These are phyloP conservation scores for Parastagonospora nodorum DNA, from an alignment of 2,329 filamentous ascomycete genomes.

Conservation along the genomic window DNA sequence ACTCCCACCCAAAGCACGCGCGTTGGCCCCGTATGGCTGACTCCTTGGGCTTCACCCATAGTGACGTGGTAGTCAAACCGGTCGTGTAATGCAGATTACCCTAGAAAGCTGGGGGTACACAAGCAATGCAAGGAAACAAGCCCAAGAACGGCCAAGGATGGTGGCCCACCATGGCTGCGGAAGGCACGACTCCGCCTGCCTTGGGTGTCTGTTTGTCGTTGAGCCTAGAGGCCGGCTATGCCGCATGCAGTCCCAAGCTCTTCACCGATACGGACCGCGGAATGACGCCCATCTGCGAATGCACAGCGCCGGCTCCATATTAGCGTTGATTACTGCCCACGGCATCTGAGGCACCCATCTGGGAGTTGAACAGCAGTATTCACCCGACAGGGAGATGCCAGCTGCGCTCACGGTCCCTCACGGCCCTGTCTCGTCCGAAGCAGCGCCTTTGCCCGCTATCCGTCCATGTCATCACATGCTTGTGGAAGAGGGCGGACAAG, in stretches of 20 bases:
- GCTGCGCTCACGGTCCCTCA: background rate
- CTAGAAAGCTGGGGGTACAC: slow-evolving; percentile 33
- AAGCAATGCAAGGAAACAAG: slow-evolving; percentile 45
- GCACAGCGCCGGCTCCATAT: slow-evolving; percentile 20
- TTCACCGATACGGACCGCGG: slow-evolving; percentile 20
- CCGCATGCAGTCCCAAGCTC: slow-evolving; percentile 25
- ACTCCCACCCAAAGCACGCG: slow-evolving; percentile 32
- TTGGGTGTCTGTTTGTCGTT: slow-evolving; percentile 30
- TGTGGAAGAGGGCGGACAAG: slow-evolving; percentile 15
- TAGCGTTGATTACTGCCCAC: slow-evolving; percentile 15
- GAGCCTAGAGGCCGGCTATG: slow-evolving; percentile 27
- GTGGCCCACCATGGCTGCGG: slow-evolving; percentile 30
- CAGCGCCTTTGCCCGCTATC: background rate
- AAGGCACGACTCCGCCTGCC: slow-evolving; percentile 33
- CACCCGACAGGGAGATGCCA: background rate
- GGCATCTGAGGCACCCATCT: background rate
- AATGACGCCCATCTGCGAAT: slow-evolving; percentile 16
- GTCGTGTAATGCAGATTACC: slow-evolving; percentile 32
- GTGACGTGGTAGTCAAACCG: slow-evolving; percentile 45
- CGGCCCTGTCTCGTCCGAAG: background rate
- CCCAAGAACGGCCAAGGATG: slow-evolving; percentile 40
- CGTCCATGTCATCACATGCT: slow-evolving; percentile 7
- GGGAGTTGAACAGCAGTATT: background rate
- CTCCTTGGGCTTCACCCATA: slow-evolving; percentile 19
- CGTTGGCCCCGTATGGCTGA: slow-evolving; percentile 31